Evolutionary conservation across 768 basidiomycete species (phyloP).

Genomic region (Boletus sensibilis): DNA sequence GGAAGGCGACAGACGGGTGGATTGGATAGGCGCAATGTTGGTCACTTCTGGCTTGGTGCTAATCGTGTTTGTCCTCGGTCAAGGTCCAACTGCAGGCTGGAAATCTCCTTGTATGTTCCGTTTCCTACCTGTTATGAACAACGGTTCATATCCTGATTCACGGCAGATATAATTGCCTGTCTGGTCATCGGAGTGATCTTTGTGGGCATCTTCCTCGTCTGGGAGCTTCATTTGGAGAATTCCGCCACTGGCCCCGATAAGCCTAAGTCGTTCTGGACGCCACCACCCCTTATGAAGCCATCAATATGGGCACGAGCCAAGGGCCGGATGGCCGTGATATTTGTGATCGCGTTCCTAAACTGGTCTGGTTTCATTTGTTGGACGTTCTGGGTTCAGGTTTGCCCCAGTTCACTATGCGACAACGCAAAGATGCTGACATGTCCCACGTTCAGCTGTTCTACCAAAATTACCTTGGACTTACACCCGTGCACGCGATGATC

Average conservation of each 20-base stretch:
- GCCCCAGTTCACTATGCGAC: not conserved
- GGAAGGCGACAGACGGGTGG: constrained; percentile 51
- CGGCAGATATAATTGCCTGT: constrained; percentile 66
- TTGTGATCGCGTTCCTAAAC: constrained; percentile 60
- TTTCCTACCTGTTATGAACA: constrained; percentile 6
- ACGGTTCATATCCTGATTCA: constrained; percentile 17
- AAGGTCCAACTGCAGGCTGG: constrained; percentile 68
- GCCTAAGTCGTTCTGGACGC: constrained; percentile 33
- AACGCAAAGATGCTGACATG: not conserved
- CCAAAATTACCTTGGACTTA: constrained; percentile 57
- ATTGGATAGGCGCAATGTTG: constrained; percentile 75
- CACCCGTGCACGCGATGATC: constrained; percentile 59
- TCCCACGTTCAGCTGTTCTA: constrained; percentile 56
- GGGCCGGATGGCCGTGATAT: constrained; percentile 61
- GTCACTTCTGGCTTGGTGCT: constrained; percentile 66
- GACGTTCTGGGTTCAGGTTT: constrained; percentile 49
- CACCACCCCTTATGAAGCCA: constrained; percentile 65
- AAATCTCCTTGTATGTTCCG: constrained; percentile 47
- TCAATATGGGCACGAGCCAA: constrained; percentile 62
- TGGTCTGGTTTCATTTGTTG: constrained; percentile 60
- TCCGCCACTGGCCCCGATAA: constrained; percentile 9
- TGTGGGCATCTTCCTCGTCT: constrained; percentile 54
- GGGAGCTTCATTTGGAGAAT: constrained; percentile 63
- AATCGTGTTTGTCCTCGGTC: constrained; percentile 70
- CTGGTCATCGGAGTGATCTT: constrained; percentile 61